Evolutionary conservation across 73 alveolate species (phyloP).

Genomic region (Stentor roeselii): DNA sequence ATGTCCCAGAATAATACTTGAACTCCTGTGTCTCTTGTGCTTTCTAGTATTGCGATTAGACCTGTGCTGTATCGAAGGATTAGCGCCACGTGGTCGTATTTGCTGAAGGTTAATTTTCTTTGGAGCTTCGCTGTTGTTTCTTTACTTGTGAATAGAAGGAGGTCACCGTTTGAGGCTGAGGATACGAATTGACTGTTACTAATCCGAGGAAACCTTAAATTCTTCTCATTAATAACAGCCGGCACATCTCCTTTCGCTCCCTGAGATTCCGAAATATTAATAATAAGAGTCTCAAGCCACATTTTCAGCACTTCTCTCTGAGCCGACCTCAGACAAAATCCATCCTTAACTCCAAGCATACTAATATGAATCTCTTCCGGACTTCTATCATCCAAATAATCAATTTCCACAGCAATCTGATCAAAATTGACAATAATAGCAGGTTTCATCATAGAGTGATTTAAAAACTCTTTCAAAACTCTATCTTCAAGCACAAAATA

Average conservation of each 20-base stretch:
- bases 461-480: constrained; percentile 31
- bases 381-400: neutral
- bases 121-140: constrained; percentile 51
- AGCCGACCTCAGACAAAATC: constrained; percentile 42
- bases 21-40: constrained; percentile 35
- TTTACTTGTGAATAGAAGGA: constrained; percentile 69
- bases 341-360: constrained; percentile 37
- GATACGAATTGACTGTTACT: constrained; percentile 47
- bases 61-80: constrained; percentile 56
- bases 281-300: constrained; percentile 41
- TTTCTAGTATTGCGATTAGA: constrained; percentile 36
- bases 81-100: constrained; percentile 87
- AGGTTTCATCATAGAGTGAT: constrained; percentile 33
- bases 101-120: constrained; percentile 64
- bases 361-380: neutral
- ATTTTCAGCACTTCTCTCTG: constrained; percentile 29
- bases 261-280: constrained; percentile 24
- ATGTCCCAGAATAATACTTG: constrained; percentile 29
- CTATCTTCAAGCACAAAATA: constrained; percentile 35
- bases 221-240: constrained; percentile 21
- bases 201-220: constrained; percentile 48
- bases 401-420: constrained; percentile 29
- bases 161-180: constrained; percentile 84
- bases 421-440: constrained; percentile 52
- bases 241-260: neutral